Evolutionary conservation across 345 rosid species (phyloP).

Genomic region (Citrus cavaleriei): DNA sequence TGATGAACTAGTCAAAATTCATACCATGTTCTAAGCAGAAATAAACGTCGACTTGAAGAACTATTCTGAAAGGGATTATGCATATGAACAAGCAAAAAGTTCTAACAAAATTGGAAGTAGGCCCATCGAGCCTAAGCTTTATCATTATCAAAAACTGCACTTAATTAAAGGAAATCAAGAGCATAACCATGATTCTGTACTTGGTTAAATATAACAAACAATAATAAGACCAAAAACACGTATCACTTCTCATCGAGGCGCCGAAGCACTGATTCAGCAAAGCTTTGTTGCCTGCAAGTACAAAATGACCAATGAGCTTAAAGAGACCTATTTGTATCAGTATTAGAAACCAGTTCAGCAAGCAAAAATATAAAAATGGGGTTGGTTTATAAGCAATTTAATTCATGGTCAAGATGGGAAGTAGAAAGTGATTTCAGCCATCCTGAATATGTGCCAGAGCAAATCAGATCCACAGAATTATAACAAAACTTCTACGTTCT

Average conservation of each 20-base stretch:
- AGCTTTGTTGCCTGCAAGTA: constrained; percentile 80
- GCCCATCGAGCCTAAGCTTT: background rate
- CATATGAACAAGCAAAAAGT: background rate
- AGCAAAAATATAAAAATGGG: background rate
- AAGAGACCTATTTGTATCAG: background rate
- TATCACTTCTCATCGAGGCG: constrained; percentile 71
- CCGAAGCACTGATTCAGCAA: constrained; percentile 77
- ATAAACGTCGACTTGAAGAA: background rate
- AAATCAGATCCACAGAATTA: background rate
- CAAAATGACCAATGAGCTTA: constrained; percentile 6
- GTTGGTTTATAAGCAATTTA: background rate
- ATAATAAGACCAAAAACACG: background rate
- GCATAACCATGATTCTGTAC: background rate
- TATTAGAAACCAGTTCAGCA: constrained; percentile 5
- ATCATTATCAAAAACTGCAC: background rate
- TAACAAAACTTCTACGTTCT: background rate
- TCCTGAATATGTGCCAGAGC: background rate
- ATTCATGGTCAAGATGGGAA: background rate
- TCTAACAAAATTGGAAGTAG: constrained; percentile 4
- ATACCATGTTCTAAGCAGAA: no score
- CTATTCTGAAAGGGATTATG: background rate
- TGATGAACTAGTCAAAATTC: no score
- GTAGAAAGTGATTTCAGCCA: background rate
- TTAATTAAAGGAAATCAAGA: background rate
- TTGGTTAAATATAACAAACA: constrained; percentile 11